Conservation (phyloP, 768 basidiomycete species). For the Trametes punicea region DNA sequence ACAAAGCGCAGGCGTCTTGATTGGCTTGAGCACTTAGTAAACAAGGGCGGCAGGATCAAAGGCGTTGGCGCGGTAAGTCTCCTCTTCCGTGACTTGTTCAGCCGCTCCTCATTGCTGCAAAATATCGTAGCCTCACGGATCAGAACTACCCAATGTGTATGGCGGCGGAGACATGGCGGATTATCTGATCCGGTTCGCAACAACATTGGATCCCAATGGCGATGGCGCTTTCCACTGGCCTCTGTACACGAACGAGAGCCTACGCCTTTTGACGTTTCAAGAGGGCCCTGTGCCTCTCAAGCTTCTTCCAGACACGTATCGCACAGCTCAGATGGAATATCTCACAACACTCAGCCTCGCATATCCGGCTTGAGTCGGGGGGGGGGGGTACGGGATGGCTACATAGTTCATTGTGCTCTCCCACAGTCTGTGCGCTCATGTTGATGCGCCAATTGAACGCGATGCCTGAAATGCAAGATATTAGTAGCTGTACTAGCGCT, state of each 20-base stretch:
- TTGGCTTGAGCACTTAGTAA: background rate
- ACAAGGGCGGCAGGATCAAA: background rate
- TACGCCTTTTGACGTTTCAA: conserved; percentile 23
- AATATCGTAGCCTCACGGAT: conserved; percentile 8
- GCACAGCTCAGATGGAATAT: conserved; percentile 15
- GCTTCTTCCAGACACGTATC: conserved; percentile 24
- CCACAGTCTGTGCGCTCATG: no score
- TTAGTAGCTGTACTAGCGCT: no score
- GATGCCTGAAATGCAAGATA: no score
- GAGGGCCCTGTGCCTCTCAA: conserved; percentile 18
- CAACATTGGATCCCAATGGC: conserved; percentile 26
- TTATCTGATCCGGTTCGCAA: conserved; percentile 28
- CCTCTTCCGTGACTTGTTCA: no score
- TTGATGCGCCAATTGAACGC: no score
- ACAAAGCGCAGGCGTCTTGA: no score
- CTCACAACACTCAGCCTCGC: conserved; percentile 5
- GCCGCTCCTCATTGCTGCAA: background rate
- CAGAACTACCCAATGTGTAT: conserved; percentile 15
- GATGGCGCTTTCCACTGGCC: conserved; percentile 24
- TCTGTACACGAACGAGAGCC: conserved; percentile 15
- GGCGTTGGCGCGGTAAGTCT: conserved; percentile 6
- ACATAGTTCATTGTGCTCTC: no score
- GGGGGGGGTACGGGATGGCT: no score
- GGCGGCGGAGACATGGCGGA: conserved; percentile 17
- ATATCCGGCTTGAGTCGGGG: background rate